phyloP scores from a whole-genome alignment of 768 basidiomycete genomes.

The Leccinum subtestaceum region DNA sequence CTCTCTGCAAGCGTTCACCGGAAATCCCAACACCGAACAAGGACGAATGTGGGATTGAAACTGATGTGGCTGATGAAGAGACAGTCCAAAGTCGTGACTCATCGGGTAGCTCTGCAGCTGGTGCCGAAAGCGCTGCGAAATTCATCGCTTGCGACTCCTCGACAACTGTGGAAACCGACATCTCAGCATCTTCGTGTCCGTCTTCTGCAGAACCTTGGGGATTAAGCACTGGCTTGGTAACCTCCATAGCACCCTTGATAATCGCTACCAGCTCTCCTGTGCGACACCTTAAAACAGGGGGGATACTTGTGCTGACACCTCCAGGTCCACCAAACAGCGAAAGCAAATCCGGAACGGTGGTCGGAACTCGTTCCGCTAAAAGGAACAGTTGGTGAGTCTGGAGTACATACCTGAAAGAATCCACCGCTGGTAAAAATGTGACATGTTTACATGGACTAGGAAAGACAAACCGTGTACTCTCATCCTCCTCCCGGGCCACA shows the following conservation, averaged over 20 bases:
- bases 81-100: slow-evolving; percentile 24
- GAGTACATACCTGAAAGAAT: slow-evolving; percentile 57
- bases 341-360: slow-evolving; percentile 60
- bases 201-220: not conserved
- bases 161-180: not conserved
- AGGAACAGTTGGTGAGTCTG: slow-evolving; percentile 73
- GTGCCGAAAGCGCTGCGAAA: slow-evolving; percentile 10
- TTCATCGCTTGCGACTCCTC: slow-evolving; percentile 6
- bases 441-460: not conserved
- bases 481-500: slow-evolving; percentile 79
- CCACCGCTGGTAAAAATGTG: not conserved
- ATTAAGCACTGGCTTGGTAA: not conserved
- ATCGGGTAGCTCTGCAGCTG: not conserved
- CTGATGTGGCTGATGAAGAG: not conserved
- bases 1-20: not conserved
- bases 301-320: slow-evolving; percentile 38
- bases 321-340: slow-evolving; percentile 44
- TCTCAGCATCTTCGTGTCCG: not conserved
- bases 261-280: slow-evolving; percentile 63
- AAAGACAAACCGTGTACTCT: slow-evolving; percentile 65
- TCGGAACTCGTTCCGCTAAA: slow-evolving; percentile 68
- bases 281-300: slow-evolving; percentile 59
- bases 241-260: slow-evolving; percentile 49
- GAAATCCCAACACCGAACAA: slow-evolving; percentile 18
- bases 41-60: slow-evolving; percentile 26